Base-by-base conservation (phyloP, 2,329 filamentous ascomycete species). In the Beauveria asiatica region DNA sequence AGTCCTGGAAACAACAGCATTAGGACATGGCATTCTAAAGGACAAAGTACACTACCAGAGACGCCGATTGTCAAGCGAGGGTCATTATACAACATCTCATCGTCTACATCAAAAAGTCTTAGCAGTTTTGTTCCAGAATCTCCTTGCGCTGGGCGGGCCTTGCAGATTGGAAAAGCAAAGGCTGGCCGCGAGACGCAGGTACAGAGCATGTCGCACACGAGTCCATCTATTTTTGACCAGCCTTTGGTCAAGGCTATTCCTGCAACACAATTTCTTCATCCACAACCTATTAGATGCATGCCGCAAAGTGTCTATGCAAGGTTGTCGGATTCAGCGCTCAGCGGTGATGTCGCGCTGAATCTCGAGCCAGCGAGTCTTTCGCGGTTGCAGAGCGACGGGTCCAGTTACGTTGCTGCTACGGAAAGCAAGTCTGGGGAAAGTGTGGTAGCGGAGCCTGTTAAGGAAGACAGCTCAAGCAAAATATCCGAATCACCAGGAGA, bases 1-100 rank as follows among this genome's bases (percentile, higher is more conserved):
- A 62, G 61, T 33, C 57, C 61, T 5, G 56, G 50, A n/a, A 52
- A 57, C 17, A 57, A 60, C 30, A 56, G 44, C 21, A 50, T 62
- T 6, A 39, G 48, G 23, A 56, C 54, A 13, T 42, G 49, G n/a
- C 37, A 52, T 19, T 58, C 48, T 5, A 54, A 21, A 33, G n/a
- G 10, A 33, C 7, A 27, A 9, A 51, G 25, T 16, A 7, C 25
- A 13, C 1, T n/a, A 16, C 50, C 50, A n/a, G 50, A 27, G 10
- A 60, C 57, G 7, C 57, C 57, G 10, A 11, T 54, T 2, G 13
- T 5, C n/a, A 19, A 37, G 5, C n/a, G 30, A 42, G 21, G 30
- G 21, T 23, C 30, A 27, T 27, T 45, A n/a, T 41, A 54, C 42
- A 23, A 54, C n/a, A 54, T 33, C 8, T 25, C 59, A 1, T 61